Percentiles rank a stretch among this genome's conserved stretches.
These are phyloP conservation scores for Thielaviopsis populi DNA, from an alignment of 2,329 filamentous ascomycete genomes.

Conservation along the genomic window DNA sequence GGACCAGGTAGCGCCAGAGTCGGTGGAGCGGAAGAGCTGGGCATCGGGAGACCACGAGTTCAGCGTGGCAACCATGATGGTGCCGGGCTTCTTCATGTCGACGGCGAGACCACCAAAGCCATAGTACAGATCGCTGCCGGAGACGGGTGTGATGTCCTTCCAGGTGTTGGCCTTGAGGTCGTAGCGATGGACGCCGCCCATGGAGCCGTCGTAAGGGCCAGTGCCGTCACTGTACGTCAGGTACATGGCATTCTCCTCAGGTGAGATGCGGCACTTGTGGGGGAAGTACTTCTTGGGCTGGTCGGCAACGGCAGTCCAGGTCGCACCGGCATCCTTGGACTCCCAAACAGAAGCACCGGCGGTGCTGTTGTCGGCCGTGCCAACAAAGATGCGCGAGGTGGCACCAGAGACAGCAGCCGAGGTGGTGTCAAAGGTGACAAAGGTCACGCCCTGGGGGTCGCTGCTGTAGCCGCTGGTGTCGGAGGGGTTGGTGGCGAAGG, in stretches of 20 bases:
- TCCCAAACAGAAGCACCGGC: constrained; percentile 34
- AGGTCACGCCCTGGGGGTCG: constrained; percentile 34
- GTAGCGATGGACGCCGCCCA: constrained; percentile 40
- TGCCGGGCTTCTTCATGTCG: constrained; percentile 39
- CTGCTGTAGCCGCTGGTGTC: constrained; percentile 31
- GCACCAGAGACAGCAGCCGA: constrained; percentile 31
- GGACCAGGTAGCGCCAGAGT: constrained; percentile 41
- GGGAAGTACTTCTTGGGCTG: constrained; percentile 38
- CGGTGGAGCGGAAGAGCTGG: constrained; percentile 38
- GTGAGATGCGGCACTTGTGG: constrained; percentile 38
- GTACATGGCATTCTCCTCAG: constrained; percentile 38
- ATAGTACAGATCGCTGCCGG: constrained; percentile 32
- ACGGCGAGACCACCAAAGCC: constrained; percentile 42
- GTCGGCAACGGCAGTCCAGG: constrained; percentile 35
- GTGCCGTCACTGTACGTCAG: constrained; percentile 39
- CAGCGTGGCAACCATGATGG: constrained; percentile 39
- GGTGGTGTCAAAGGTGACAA: constrained; percentile 41
- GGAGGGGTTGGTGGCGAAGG: constrained; percentile 31
- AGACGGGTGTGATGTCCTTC: constrained; percentile 42
- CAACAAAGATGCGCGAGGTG: constrained; percentile 42
- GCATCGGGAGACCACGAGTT: constrained; percentile 47
- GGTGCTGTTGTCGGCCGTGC: constrained; percentile 37
- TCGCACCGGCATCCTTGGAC: constrained; percentile 37
- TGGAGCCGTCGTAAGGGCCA: constrained; percentile 41
- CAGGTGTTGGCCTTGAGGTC: constrained; percentile 34